Base-by-base conservation (phyloP, 2,329 filamentous ascomycete species). In the Paramyrothecium roridum region DNA sequence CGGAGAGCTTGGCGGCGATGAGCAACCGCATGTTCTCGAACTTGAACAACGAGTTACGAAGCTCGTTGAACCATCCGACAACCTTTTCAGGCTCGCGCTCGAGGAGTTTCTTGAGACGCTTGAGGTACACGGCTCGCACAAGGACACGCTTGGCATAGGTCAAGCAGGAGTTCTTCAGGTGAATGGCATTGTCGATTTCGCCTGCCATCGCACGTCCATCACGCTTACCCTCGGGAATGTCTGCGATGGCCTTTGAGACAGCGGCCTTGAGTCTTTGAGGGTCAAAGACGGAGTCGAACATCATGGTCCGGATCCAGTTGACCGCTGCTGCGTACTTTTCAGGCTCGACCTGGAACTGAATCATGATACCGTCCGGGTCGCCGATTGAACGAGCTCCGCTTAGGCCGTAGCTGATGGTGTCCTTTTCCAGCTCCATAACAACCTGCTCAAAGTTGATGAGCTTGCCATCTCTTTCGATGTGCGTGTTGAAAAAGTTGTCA, bases 401-500 rank as follows among this genome's bases (percentile, higher is more conserved):
- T 60, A 97, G 85, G 2, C 76, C 79, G 70, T 96, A 98, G 61
- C 86, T 87, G 56, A 98, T 87, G 0, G 95, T 98, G 63, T 98
- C 93, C 66, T 88, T 85, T 72, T 99, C 95, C 3, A 99, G 81
- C 67, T 93, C 87, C 67, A 91, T 90, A 48, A 98, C 92, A 3
- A 98, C 90, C 59, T 96, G 85, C 69, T 98, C 95, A 64, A 98
- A 99, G 50, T 89, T 86, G 30, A 99, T 77, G 22, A 82, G 83
- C 67, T 91, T 80, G 47, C 90, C 92, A 63, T 92, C 81, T 30
- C 87, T 86, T 64, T 82, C 80, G 57, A 99, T 87, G 2, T 93
- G 95, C 0, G 92, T 91, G 67, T 91, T 93, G 80, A 98, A 99
- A 77, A 98, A 96, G 67, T 93, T 95, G 67, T 93, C 90, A 30